Conservation (phyloP, 1,284 basidiomycete species). For the Cutaneotrichosporon spelunceum region DNA sequence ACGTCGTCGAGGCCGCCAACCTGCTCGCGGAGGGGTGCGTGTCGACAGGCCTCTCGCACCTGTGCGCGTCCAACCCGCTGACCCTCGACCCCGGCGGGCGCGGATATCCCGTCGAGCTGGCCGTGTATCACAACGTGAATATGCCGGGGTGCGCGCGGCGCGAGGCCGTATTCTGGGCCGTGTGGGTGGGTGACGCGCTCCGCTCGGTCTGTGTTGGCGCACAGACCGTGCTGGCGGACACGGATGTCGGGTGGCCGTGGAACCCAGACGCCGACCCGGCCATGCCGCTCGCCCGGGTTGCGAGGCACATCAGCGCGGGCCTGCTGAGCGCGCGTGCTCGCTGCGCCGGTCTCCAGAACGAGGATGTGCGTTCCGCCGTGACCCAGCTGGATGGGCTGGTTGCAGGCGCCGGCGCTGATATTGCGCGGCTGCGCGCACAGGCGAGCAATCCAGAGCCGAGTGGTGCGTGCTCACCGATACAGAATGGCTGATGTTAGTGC, state of each 20-base stretch:
- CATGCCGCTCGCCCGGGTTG: neutral
- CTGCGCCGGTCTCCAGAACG: neutral
- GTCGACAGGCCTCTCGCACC: neutral
- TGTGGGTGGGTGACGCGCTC: slow-evolving; percentile 10
- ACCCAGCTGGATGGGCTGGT: neutral
- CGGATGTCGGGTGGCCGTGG: slow-evolving; percentile 15
- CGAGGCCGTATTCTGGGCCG: slow-evolving; percentile 2
- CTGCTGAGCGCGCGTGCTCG: slow-evolving; percentile 9
- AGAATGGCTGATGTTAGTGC: neutral
- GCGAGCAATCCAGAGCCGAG: neutral
- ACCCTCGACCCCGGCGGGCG: slow-evolving; percentile 11
- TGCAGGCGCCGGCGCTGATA: neutral
- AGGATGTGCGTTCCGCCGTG: neutral
- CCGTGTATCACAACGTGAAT: slow-evolving; percentile 10
- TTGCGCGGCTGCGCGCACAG: neutral
- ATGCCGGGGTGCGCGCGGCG: slow-evolving; percentile 1
- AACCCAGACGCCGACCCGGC: neutral
- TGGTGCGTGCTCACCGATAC: neutral
- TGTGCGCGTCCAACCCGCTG: neutral
- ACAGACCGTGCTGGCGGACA: slow-evolving; percentile 5
- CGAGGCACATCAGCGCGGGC: neutral
- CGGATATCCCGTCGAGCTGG: slow-evolving; percentile 13
- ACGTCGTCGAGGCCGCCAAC: slow-evolving; percentile 12
- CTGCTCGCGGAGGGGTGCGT: slow-evolving; percentile 7
- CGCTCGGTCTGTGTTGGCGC: slow-evolving; percentile 7